phyloP scores from a whole-genome alignment of 345 rosid species.

The Boechera stricta region DNA sequence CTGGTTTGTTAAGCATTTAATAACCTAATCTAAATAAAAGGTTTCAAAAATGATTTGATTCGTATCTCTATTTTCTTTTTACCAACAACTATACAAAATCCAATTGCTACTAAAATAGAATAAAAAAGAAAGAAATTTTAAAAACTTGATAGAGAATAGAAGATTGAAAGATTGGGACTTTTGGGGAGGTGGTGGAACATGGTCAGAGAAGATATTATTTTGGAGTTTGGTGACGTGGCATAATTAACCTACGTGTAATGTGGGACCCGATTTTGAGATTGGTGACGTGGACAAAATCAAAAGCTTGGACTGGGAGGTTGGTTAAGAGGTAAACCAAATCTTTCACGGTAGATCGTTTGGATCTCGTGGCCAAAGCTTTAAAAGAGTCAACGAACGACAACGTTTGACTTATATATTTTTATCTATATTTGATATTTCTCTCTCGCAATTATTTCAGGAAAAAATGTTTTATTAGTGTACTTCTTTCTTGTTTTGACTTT shows the following conservation, averaged over 20 bases:
- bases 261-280: slow-evolving; percentile 16
- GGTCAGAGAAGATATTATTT: slow-evolving; percentile 46
- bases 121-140: background rate
- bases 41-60: background rate
- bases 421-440: too few species aligned
- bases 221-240: slow-evolving; percentile 48
- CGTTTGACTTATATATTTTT: too few species aligned
- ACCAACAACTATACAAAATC: slow-evolving; percentile 16
- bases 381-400: background rate
- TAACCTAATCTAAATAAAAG: background rate
- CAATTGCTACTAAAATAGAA: slow-evolving; percentile 1
- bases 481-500: too few species aligned
- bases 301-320: slow-evolving; percentile 37
- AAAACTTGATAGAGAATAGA: slow-evolving; percentile 1
- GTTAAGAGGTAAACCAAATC: slow-evolving; percentile 11
- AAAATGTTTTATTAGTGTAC: too few species aligned
- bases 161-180: slow-evolving; percentile 33
- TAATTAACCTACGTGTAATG: slow-evolving; percentile 31
- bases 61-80: background rate
- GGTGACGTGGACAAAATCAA: slow-evolving; percentile 58
- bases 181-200: slow-evolving; percentile 18
- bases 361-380: background rate
- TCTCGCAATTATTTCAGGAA: too few species aligned
- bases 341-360: background rate
- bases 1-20: slow-evolving; percentile 32